Base-by-base conservation (phyloP, 2,329 filamentous ascomycete genomes). In the Pseudomassariella vexata region DNA sequence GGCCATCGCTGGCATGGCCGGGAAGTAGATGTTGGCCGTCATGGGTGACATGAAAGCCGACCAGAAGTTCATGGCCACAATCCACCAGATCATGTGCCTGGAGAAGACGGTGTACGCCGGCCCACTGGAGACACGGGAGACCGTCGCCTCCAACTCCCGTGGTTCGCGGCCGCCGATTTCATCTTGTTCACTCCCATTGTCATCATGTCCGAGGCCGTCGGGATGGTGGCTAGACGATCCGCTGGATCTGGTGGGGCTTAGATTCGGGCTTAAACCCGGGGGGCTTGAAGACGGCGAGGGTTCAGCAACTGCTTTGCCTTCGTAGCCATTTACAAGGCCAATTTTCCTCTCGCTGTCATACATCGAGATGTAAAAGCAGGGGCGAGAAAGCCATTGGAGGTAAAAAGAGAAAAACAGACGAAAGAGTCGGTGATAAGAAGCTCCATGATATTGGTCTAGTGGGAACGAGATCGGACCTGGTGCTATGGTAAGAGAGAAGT, bases 21-120 rank as follows among this genome's bases (percentile, higher is more conserved):
- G 64, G 32, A 66, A 67, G 44, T 67, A 76, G 28, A 80, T 72
- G 44, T 77, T 78, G 38, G 73, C 75, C 1, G 72, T 74, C 52
- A 75, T 66, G 3, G 73, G 73, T 5, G 72, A 76, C 39, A 76
- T 60, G 41, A 74, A 69, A 45, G 68, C 68, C 8, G 68, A 65
- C 26, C 68, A 47, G 20, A 65, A 64, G 34, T 71, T 68, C 65
- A 79, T 68, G 30, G 54, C 45, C 20, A 70, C 59, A 37, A 79
- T 68, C 60, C 68, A 76, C 42, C 59, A 51, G 48, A 66, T 76
- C 42, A 62, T 66, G 9, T 45, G 24, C 10, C 39, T 46, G 5
- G 60, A 56, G 45, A 66, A 66, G 27, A 55, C 51, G 35, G 46
- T 62, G 46, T 67, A 67, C 3, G 50, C 50, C 5, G 62, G 63